Percentiles rank a stretch among this genome's conserved stretches.
Evolutionary conservation across 108 stramenopile species (phyloP).

Genomic region (Seminavis robusta): DNA sequence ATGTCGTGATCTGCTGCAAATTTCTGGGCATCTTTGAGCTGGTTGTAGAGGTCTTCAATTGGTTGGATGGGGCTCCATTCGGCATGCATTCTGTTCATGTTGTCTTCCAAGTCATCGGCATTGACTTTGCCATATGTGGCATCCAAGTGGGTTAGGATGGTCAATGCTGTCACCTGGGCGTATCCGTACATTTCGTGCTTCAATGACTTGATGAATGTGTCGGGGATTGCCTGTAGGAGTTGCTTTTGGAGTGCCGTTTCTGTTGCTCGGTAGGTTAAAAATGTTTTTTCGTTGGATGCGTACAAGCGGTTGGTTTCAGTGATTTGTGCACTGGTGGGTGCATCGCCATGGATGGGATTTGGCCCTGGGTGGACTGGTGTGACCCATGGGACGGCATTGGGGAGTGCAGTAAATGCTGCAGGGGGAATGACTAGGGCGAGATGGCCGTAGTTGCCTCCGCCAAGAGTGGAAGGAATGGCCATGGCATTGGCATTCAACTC

Average conservation of each 20-base stretch:
- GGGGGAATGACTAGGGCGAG: constrained; percentile 5
- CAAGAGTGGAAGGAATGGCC: constrained; percentile 16
- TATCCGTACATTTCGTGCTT: constrained; percentile 1
- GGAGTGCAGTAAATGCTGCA: not conserved
- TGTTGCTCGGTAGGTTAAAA: not conserved
- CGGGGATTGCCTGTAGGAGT: constrained; percentile 7
- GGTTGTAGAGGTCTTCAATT: constrained; percentile 15
- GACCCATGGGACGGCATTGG: constrained; percentile 2
- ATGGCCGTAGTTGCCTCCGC: constrained; percentile 21
- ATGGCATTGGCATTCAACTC: constrained; percentile 21
- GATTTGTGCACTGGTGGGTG: constrained; percentile 6
- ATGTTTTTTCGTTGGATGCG: not conserved
- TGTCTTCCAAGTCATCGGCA: constrained; percentile 12
- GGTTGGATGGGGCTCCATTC: constrained; percentile 16
- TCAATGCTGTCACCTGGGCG: not conserved
- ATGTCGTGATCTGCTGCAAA: not conserved
- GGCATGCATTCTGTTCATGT: not conserved
- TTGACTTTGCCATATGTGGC: constrained; percentile 18
- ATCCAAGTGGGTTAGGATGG: constrained; percentile 11
- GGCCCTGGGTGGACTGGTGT: not conserved
- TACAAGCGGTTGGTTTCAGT: not conserved
- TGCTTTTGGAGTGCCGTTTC: not conserved
- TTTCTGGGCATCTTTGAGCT: not conserved
- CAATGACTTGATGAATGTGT: constrained; percentile 1
- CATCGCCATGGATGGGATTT: not conserved